Conservation (phyloP, 495 filamentous ascomycete genomes). For the Daldinia grandis region DNA sequence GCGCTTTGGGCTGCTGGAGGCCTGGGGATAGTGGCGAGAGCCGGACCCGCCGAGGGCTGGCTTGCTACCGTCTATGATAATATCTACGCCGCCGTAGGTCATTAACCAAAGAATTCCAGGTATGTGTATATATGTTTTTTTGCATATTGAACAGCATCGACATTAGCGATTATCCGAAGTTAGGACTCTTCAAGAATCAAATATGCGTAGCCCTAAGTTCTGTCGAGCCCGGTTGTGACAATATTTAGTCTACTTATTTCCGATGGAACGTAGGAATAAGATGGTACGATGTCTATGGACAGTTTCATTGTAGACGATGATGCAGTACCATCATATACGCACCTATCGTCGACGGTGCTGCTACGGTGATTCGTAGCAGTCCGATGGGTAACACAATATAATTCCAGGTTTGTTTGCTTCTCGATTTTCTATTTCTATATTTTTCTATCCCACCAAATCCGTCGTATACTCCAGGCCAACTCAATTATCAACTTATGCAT, state of each 20-base stretch:
- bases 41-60: conserved; percentile 77
- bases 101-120: not conserved
- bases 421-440: not conserved
- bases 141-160: conserved; percentile 20
- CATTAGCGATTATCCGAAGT: conserved; percentile 5
- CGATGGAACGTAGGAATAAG: not conserved
- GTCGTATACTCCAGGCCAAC: not conserved
- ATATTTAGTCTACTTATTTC: not conserved
- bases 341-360: conserved; percentile 5
- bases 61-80: conserved; percentile 79
- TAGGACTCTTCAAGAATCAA: not conserved
- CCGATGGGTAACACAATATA: conserved; percentile 9
- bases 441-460: not conserved
- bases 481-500: not conserved
- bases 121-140: conserved; percentile 25
- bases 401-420: conserved; percentile 14
- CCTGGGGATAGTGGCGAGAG: conserved; percentile 77
- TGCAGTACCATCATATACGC: not conserved
- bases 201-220: not conserved
- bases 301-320: not conserved
- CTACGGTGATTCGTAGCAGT: not conserved
- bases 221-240: not conserved
- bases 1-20: conserved; percentile 82
- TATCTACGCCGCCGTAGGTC: conserved; percentile 47
- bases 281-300: not conserved